phyloP scores from a whole-genome alignment of 345 rosid genomes.

The Luvunga scandens region DNA sequence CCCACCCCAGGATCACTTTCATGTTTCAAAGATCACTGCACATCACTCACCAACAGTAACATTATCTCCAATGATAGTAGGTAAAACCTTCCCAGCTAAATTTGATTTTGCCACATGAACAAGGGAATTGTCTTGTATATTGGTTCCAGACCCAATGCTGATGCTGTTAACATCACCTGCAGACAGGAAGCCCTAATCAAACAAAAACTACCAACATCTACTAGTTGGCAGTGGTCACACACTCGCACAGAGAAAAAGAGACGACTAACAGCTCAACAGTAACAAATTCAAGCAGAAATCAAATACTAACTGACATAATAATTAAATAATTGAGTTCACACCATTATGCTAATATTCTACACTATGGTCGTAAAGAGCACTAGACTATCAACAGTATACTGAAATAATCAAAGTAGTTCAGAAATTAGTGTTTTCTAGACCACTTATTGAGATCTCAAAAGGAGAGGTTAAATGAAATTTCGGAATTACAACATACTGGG shows the following conservation, averaged over 20 bases:
- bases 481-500: neutral
- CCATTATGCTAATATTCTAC: neutral
- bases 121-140: conserved; percentile 75
- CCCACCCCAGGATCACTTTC: neutral
- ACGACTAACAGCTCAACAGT: neutral
- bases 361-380: neutral
- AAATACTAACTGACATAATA: neutral
- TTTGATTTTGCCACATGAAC: conserved; percentile 86
- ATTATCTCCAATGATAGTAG: conserved; percentile 70
- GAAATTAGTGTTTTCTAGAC: neutral
- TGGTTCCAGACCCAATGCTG: conserved; percentile 71
- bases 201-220: neutral
- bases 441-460: neutral
- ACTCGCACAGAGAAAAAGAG: neutral
- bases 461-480: neutral
- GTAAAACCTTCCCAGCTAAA: conserved; percentile 76
- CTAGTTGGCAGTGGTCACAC: neutral
- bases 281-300: neutral
- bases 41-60: conserved; percentile 67
- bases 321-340: neutral
- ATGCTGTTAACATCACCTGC: conserved; percentile 81
- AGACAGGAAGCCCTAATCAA: conserved; percentile 3
- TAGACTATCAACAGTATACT: neutral
- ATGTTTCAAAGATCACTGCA: neutral
- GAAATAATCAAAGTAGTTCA: neutral